Evolutionary conservation across 352 stramenopile genomes (phyloP).

Genomic region (Phytophthora nicotianae): DNA sequence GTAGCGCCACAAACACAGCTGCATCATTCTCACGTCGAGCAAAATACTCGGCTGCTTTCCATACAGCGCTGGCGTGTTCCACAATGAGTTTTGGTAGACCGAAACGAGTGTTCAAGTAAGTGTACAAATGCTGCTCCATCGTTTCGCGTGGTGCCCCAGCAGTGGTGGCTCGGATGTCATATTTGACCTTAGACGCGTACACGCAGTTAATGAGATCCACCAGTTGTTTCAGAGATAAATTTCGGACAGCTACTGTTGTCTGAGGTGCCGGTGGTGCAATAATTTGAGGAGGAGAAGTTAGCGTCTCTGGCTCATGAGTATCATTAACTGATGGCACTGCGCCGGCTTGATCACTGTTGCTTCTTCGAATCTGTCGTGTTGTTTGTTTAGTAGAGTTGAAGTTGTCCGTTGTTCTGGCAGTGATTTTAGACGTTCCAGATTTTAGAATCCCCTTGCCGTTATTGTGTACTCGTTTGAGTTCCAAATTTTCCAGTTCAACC

Average conservation of each 20-base stretch:
- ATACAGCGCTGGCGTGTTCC: conserved; percentile 82
- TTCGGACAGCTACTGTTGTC: conserved; percentile 31
- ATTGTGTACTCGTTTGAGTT: conserved; percentile 36
- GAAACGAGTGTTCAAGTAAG: conserved; percentile 89
- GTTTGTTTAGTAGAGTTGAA: conserved; percentile 1
- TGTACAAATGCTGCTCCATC: conserved; percentile 91
- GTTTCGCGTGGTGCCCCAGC: conserved; percentile 70
- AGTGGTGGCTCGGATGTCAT: conserved; percentile 51
- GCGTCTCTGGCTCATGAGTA: conserved; percentile 9
- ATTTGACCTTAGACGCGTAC: conserved; percentile 73
- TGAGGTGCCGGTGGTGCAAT: conserved; percentile 3
- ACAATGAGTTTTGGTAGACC: conserved; percentile 75
- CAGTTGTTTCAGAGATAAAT: conserved; percentile 80
- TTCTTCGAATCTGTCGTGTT: conserved; percentile 29
- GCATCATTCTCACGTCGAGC: conserved; percentile 68
- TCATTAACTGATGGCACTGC: conserved; percentile 10
- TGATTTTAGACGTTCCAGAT: conserved; percentile 1
- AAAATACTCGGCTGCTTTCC: conserved; percentile 67
- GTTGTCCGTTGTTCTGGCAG: conserved; percentile 2
- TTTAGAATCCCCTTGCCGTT: conserved; percentile 11
- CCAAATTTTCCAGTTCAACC: conserved; percentile 51
- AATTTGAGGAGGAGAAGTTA: background rate
- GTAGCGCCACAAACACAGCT: conserved; percentile 73
- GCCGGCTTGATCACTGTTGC: conserved; percentile 13
- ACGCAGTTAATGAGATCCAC: conserved; percentile 78